Evolutionary conservation across 768 basidiomycete genomes (phyloP), one percentile per base, ranked within the genome.

Genomic region (Tremella yokohamensis): DNA sequence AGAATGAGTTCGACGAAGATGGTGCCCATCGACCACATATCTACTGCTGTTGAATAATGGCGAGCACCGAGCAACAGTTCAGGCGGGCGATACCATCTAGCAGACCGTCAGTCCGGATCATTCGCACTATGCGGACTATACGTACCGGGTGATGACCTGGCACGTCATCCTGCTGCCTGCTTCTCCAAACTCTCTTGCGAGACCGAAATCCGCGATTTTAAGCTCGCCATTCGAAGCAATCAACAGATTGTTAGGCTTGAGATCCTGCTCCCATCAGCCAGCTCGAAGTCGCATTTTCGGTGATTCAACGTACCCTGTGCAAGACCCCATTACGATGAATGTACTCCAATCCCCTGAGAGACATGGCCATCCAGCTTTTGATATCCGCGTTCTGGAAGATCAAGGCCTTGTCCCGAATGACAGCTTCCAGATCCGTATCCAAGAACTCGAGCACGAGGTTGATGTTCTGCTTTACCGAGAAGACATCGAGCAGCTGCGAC

Each of bases 351-450:
- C 96, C 96, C 40, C 92, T 85, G 71, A 98, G 85, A 0, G 89
- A 92, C 96, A 98, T 98, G 11, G 89, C 88, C 84, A 96, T 90
- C 94, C 96, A 99, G 62, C 88, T 87, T 77, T 99, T 99, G 79
- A 97, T 92, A 76, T 99, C 96, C 1, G 89, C 90, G 2, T 90
- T 88, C 29, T 92, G 81, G 75, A 99, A 97, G 20, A 97, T 88
- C 56, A 96, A 84, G 1, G 86, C 82, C 42, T 89, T 83, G 77
- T 99, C 93, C 71, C 90, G 91, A 76, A 99, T 97, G 67, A 98
- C 86, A 76, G 90, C 90, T 78, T 99, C 96, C 29, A 99, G 82
- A 78, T 99, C 96, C 24, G 89, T 92, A 66, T 94, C 89, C 53
- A 98, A 82, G 77, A 92, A 98, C 73, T 99, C 96, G 11, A 99